These are phyloP conservation scores for Melanomma pulvis-pyrius DNA, from an alignment of 495 filamentous ascomycete genomes.

Conservation along the genomic window DNA sequence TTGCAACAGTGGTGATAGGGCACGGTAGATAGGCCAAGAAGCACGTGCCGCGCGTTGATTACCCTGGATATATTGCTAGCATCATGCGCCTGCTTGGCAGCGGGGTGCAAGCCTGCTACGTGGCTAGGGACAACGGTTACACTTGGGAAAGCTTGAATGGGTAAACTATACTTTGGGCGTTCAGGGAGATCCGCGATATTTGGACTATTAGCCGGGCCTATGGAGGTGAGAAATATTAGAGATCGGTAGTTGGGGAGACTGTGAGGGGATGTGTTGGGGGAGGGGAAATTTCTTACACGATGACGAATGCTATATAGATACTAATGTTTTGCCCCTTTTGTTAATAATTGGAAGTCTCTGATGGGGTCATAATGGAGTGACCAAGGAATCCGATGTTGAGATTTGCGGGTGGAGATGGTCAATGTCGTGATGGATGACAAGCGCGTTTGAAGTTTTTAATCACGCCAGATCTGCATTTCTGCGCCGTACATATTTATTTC, in stretches of 20 bases:
- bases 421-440: not conserved
- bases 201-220: constrained; percentile 30
- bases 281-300: constrained; percentile 7
- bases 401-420: not conserved
- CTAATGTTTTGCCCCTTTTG: not conserved
- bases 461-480: not conserved
- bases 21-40: constrained; percentile 8
- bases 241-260: constrained; percentile 35
- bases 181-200: not conserved
- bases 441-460: not conserved
- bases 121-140: constrained; percentile 7
- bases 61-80: not conserved
- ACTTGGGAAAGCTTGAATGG: constrained; percentile 23
- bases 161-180: constrained; percentile 13
- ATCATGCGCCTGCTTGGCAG: constrained; percentile 26
- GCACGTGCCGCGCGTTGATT: constrained; percentile 27
- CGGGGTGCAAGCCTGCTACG: constrained; percentile 13
- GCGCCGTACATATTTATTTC: not conserved
- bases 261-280: constrained; percentile 29
- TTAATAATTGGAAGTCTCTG: not conserved
- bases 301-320: constrained; percentile 1
- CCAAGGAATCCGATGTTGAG: not conserved
- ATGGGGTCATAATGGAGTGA: not conserved
- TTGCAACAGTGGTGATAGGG: constrained; percentile 16
- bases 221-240: constrained; percentile 4